Evolutionary conservation across 2,329 filamentous ascomycete genomes (phyloP).

Genomic region (Ustilaginoidea virens): DNA sequence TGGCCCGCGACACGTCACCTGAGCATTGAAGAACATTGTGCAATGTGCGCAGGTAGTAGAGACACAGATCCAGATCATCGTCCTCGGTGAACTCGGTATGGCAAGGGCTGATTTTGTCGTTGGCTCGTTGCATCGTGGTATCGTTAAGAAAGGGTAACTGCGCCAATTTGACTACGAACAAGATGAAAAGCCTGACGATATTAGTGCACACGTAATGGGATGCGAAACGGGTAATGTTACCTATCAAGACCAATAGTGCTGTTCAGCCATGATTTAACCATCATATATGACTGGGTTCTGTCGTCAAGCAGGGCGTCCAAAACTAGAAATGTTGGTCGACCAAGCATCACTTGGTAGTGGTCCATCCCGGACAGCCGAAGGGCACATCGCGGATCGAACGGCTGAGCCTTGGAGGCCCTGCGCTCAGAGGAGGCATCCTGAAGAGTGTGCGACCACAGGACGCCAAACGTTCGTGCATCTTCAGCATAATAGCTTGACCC

Average conservation of each 20-base stretch:
- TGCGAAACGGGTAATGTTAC: constrained; percentile 21
- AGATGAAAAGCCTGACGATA: constrained; percentile 36
- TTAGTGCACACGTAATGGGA: constrained; percentile 1
- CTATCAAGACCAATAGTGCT: constrained; percentile 47
- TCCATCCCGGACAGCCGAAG: constrained; percentile 38
- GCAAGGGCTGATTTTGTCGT: constrained; percentile 7
- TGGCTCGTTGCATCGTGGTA: constrained; percentile 4
- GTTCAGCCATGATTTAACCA: constrained; percentile 68
- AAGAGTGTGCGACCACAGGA: constrained; percentile 70
- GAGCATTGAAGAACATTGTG: constrained; percentile 57
- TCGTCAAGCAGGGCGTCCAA: constrained; percentile 65
- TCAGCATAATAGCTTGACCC: constrained; percentile 27
- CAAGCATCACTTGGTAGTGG: constrained; percentile 59
- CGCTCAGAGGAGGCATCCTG: constrained; percentile 42
- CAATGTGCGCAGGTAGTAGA: constrained; percentile 65
- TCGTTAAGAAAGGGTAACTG: constrained; percentile 34
- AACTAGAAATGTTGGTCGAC: constrained; percentile 65
- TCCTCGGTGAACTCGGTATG: constrained; percentile 25
- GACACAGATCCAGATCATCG: constrained; percentile 59
- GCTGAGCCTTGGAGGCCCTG: constrained; percentile 29
- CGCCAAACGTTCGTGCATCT: constrained; percentile 51
- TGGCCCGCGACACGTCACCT: constrained; percentile 51
- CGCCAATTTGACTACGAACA: constrained; percentile 44
- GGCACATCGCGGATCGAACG: constrained; percentile 16
- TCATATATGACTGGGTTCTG: constrained; percentile 57